Percentiles rank a stretch among this genome's conserved stretches.
These are phyloP conservation scores for Diplodia mutila DNA, from an alignment of 2,329 filamentous ascomycete genomes.

Conservation along the genomic window DNA sequence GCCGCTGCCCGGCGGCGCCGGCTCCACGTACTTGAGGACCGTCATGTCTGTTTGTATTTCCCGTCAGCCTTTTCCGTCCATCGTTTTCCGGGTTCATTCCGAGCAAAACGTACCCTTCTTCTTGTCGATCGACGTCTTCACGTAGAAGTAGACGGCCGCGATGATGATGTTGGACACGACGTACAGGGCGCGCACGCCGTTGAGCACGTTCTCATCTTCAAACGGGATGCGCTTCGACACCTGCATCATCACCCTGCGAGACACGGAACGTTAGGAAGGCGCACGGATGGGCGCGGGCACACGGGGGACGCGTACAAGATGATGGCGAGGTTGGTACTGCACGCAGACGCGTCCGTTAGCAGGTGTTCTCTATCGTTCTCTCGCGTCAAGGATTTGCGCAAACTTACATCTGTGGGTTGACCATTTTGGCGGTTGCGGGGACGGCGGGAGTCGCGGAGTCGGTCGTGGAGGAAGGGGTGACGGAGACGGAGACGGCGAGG, in stretches of 20 bases:
- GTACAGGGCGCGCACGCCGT: constrained; percentile 67
- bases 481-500: constrained; percentile 3
- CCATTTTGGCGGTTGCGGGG: constrained; percentile 22
- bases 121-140: constrained; percentile 83
- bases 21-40: constrained; percentile 98
- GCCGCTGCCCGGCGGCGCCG: constrained; percentile 85
- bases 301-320: constrained; percentile 60
- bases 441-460: background rate
- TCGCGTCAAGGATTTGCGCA: background rate
- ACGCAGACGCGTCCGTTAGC: constrained; percentile 29
- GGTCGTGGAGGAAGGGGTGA: background rate
- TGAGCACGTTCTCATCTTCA: constrained; percentile 77
- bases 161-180: constrained; percentile 81
- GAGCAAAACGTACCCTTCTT: constrained; percentile 81
- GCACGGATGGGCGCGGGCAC: background rate
- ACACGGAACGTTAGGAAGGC: constrained; percentile 12
- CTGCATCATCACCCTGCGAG: constrained; percentile 78
- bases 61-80: background rate
- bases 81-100: background rate
- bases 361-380: constrained; percentile 27
- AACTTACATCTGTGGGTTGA: constrained; percentile 33
- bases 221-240: constrained; percentile 94
- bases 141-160: constrained; percentile 79
- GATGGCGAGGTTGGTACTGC: constrained; percentile 88
- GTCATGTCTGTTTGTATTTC: constrained; percentile 72